Conservation (phyloP, 306 rosid species). For the Ceratonia siliqua region DNA sequence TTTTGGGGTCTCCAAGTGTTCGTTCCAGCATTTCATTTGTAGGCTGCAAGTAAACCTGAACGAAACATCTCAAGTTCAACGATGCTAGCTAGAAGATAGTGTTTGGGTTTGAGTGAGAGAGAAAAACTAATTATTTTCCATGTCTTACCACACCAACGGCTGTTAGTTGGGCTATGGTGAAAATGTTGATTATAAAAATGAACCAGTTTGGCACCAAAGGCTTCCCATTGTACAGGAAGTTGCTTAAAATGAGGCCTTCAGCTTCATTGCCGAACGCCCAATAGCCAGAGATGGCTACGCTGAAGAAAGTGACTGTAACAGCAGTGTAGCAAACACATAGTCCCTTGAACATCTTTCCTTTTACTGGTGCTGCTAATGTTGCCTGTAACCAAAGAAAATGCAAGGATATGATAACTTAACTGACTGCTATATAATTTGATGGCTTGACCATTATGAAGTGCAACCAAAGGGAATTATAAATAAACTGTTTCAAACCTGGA, state of each 20-base stretch:
- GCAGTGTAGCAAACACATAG: slow-evolving; percentile 48
- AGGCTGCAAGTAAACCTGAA: slow-evolving; percentile 59
- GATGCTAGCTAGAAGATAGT: neutral
- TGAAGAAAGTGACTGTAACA: slow-evolving; percentile 42
- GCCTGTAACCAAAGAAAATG: slow-evolving; percentile 37
- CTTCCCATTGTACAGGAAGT: slow-evolving; percentile 43
- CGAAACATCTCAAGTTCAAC: neutral
- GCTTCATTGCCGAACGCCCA: slow-evolving; percentile 65
- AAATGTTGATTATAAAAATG: slow-evolving; percentile 44
- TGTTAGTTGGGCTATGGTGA: slow-evolving; percentile 53
- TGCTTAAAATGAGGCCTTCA: slow-evolving; percentile 40
- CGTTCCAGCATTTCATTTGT: slow-evolving; percentile 59
- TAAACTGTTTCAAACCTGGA: slow-evolving; percentile 44
- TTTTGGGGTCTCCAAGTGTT: slow-evolving; percentile 41
- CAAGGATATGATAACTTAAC: too few relatives aligned
- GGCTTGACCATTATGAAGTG: neutral
- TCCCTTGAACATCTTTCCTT: slow-evolving; percentile 70
- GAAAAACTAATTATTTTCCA: too few relatives aligned
- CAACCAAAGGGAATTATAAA: neutral
- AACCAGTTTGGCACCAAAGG: slow-evolving; percentile 57
- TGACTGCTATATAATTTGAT: neutral
- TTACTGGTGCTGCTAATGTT: slow-evolving; percentile 58
- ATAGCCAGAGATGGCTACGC: slow-evolving; percentile 57
- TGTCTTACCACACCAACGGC: slow-evolving; percentile 53
- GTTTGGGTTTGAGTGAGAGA: neutral